Evolutionary conservation across 768 basidiomycete genomes (phyloP), one percentile per base, ranked within the genome.

Genomic region (Leccinum fibrillosum): DNA sequence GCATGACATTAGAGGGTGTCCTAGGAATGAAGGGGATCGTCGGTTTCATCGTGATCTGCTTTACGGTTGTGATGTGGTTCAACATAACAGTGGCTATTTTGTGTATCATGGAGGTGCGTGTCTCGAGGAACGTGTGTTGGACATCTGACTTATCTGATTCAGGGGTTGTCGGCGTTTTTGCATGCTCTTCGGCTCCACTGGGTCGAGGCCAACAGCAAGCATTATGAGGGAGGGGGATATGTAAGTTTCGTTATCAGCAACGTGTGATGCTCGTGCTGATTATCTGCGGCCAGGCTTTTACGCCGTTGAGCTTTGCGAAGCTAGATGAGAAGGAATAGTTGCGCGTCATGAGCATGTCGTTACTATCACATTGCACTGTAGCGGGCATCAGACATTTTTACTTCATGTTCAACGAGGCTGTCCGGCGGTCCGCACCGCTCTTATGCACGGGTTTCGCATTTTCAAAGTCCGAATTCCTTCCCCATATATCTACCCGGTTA

Each of bases 171-270:
- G 67, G 96, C 96, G 37, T 98, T 98, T 79, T 75, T 98, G 73
- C 96, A 98, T 73, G 96, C 96, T 7, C 82, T 98, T 62, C 87
- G 96, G 68, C 81, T 98, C 64, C 96, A 98, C 75, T 98, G 96
- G 94, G 96, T 98, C 58, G 95, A 98, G 75, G 92, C 89, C 54
- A 97, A 96, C 78, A 94, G 94, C 77, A 96, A 97, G 80, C 93
- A 94, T 70, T 96, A 89, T 71, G 85, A 90, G 73, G 94, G 91
- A 34, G 89, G 83, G 58, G 94, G 93, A 72, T 85, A 94, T 79
- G 92, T 93, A 77, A 73, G 89, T 87, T 28, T 55, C 25, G 25
- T 63, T 59, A 60, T 57, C 23, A 35, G 28, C 62, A 65, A 67
- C 66, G 68, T 68, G 67, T 63, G 51, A 48, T 32, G 49, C 63